Conservation (phyloP, 164 flowering plant genomes). For the Chimonanthus praecox region DNA sequence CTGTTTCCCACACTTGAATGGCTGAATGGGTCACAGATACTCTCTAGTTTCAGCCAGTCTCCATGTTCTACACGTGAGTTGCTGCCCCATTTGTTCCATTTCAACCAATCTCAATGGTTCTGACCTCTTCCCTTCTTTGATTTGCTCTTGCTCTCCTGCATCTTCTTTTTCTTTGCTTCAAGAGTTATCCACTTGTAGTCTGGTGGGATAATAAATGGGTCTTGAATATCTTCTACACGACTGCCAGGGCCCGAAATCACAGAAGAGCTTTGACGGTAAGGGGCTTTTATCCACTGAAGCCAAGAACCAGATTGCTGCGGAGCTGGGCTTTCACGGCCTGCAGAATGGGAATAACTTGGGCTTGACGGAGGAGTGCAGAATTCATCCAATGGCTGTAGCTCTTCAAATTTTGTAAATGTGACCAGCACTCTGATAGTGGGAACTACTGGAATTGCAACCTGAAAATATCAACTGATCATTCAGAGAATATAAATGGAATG, state of each 20-base stretch:
- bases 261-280: constrained; percentile 55
- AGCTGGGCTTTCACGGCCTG: constrained; percentile 49
- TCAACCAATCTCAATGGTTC: constrained; percentile 7
- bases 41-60: background rate
- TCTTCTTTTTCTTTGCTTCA: constrained; percentile 82
- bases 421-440: constrained; percentile 91
- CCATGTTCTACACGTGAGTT: background rate
- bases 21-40: background rate
- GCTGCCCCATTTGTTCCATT: background rate
- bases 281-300: constrained; percentile 87
- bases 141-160: constrained; percentile 69
- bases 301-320: constrained; percentile 52
- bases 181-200: constrained; percentile 82
- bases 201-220: constrained; percentile 74
- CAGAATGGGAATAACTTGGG: constrained; percentile 28
- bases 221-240: constrained; percentile 63
- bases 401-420: constrained; percentile 92
- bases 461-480: constrained; percentile 14
- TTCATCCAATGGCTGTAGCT: constrained; percentile 77
- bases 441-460: constrained; percentile 97
- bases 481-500: background rate
- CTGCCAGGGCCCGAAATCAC: constrained; percentile 38
- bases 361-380: constrained; percentile 92
- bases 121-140: constrained; percentile 54
- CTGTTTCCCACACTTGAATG: background rate